Base-by-base conservation (phyloP, 768 basidiomycete species). In the Mycena metata region DNA sequence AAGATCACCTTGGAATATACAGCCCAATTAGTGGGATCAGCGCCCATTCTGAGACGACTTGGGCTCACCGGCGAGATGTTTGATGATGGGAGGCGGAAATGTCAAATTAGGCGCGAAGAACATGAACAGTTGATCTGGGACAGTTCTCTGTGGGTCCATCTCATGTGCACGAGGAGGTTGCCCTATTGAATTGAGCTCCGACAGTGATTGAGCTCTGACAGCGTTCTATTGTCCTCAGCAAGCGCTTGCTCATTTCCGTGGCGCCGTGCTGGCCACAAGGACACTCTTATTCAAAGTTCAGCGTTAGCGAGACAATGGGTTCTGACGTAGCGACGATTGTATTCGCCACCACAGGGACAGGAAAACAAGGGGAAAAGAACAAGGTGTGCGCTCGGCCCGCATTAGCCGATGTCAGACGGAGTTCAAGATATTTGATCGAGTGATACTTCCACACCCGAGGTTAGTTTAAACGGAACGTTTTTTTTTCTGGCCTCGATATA, bases 91-190 rank as follows among this genome's bases (percentile, higher is more conserved):
- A 19, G 9, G 33, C 19, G 8, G 5, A 33, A 43, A 26, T 24
- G 11, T 43, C 16, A 17, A 8, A 33, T 23, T 54, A 41, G 36
- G 42, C 50, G 50, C 50, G 41, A 7, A 6, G 19, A 23, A 11
- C 6, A 7, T 60, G 58, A 60, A 42, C 7, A 3, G 8, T 21
- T 24, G 16, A 19, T 50, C 2, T 13, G 1, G 35, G 23, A 2
- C 19, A 19, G 16, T 54, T n/a, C 41, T 54, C 30, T 64, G 62
- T 64, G 62, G 62, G 62, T 56, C 62, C 62, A 47, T 43, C 54
- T 10, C 54, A 24, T 62, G 60, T n/a, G 15, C 17, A 59, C 13
- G 8, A 17, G 54, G 16, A 19, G 36, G 19, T 35, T 3, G 4
- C 45, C 35, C 26, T 26, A 43, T 24, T 23, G 5, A 7, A 45